Evolutionary conservation across 1,139 yeast species (phyloP).

Genomic region (Suhomyces bribrorum): DNA sequence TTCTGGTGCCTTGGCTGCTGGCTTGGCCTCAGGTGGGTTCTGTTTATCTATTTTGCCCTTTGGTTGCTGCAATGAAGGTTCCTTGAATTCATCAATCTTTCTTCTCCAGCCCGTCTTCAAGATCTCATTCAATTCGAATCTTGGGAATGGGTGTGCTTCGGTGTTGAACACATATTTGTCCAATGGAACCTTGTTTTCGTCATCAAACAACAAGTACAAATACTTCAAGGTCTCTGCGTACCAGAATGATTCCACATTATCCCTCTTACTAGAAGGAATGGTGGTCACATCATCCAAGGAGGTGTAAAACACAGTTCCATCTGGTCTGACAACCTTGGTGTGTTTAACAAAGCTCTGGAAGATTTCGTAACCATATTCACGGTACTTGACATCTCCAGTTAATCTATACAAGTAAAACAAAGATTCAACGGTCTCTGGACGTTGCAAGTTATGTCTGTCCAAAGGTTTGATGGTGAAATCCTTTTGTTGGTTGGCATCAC

Average conservation of each 20-base stretch:
- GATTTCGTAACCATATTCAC: constrained; percentile 90
- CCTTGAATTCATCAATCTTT: constrained; percentile 22
- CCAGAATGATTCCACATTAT: constrained; percentile 94
- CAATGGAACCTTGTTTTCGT: constrained; percentile 56
- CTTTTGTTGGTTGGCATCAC: constrained; percentile 25
- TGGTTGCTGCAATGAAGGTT: constrained; percentile 21
- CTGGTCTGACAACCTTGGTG: constrained; percentile 50
- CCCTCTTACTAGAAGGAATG: constrained; percentile 54
- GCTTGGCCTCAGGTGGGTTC: constrained; percentile 45
- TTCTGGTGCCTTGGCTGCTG: constrained; percentile 42
- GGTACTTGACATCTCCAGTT: constrained; percentile 78
- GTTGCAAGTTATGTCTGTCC: constrained; percentile 82
- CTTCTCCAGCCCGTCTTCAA: constrained; percentile 70
- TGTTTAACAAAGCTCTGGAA: constrained; percentile 68
- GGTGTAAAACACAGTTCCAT: constrained; percentile 62
- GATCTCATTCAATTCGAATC: constrained; percentile 53
- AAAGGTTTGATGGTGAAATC: constrained; percentile 71
- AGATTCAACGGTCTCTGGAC: constrained; percentile 95
- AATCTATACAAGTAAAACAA: constrained; percentile 77
- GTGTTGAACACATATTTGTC: constrained; percentile 81
- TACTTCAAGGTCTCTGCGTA: constrained; percentile 90
- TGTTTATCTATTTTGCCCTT: constrained; percentile 29
- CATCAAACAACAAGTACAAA: constrained; percentile 77
- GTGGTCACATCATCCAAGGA: constrained; percentile 65
- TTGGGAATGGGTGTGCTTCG: constrained; percentile 92